Evolutionary conservation across 495 filamentous ascomycete species (phyloP).

Genomic region (Aspergillus olivimuriae): DNA sequence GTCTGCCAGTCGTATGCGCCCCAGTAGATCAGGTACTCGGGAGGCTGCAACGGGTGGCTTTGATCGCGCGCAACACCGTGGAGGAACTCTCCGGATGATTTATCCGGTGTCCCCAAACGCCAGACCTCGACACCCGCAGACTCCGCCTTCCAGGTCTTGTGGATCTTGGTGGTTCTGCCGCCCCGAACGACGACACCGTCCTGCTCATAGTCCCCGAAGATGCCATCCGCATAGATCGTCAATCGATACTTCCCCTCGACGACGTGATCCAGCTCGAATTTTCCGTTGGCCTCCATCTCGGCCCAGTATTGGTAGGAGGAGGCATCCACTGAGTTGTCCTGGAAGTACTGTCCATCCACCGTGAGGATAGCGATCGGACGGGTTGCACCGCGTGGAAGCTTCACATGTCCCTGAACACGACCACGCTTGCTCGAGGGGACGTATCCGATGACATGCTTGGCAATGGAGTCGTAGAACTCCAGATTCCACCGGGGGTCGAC

Average conservation of each 20-base stretch:
- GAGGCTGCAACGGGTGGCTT: slow-evolving; percentile 40
- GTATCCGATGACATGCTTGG: slow-evolving; percentile 47
- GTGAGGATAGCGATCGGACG: slow-evolving; percentile 46
- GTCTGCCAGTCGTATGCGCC: slow-evolving; percentile 46
- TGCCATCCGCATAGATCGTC: slow-evolving; percentile 49
- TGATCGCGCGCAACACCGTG: slow-evolving; percentile 40
- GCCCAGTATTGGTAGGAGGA: slow-evolving; percentile 52
- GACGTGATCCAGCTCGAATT: slow-evolving; percentile 41
- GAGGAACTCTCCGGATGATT: slow-evolving; percentile 47
- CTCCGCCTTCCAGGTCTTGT: slow-evolving; percentile 41
- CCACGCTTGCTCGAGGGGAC: slow-evolving; percentile 36
- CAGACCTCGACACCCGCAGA: slow-evolving; percentile 46
- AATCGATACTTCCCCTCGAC: slow-evolving; percentile 47
- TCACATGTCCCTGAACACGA: slow-evolving; percentile 34
- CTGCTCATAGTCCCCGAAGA: slow-evolving; percentile 47
- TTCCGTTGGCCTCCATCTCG: slow-evolving; percentile 40
- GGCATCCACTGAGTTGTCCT: slow-evolving; percentile 48
- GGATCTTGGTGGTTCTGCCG: slow-evolving; percentile 23
- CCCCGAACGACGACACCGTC: slow-evolving; percentile 34
- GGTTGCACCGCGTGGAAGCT: slow-evolving; percentile 39
- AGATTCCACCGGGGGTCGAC: slow-evolving; percentile 45
- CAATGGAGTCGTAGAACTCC: slow-evolving; percentile 52
- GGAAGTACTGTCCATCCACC: slow-evolving; percentile 45
- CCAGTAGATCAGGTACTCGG: slow-evolving; percentile 50
- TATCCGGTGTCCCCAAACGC: slow-evolving; percentile 50